Evolutionary conservation across 176 grass and related monocot genomes (phyloP), one percentile per base, ranked within the genome.

Genomic region (Secale cereale): DNA sequence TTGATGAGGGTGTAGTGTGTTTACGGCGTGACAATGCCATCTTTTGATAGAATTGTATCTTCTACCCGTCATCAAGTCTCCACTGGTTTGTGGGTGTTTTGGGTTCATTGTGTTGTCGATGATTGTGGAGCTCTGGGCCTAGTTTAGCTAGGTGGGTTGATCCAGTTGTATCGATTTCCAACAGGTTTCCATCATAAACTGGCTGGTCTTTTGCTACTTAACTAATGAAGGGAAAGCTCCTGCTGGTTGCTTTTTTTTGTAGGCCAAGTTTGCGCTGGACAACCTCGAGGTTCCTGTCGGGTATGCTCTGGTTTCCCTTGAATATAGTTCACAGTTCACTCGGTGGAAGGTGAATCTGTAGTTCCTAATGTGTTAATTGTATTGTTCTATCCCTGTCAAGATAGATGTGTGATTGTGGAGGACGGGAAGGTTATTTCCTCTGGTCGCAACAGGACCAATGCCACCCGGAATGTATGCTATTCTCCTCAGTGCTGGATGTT

Each of bases 211-310:
- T 26, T 76, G 6, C 48, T 52, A 52, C 48, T 67, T 30, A 19
- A n/a, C 25, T 70, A 40, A 8, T 46, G 70, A 46, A 46, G 70
- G 25, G 39, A 74, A 40, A 74, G 70, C 40, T 48, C 43, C n/a
- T 17, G 70, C 39, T 15, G 23, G 14, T 74, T 46, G 23, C 70
- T 28, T 50, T 29, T 4, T 91, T 85, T 81, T 82, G 39, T 45
- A 98, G 91, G 96, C 93, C 19, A 90, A 90, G 75, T 89, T 89
- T 78, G 93, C 96, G 31, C 70, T 98, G 70, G 87, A 92, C 76
- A 95, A 91, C 33, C 89, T 98, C 33, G 96, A 98, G 84, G 93
- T 98, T 82, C 96, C 93, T 76, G 90, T 95, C 60, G 91, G 91
- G 96, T 98, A 92, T 19, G 84, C 80, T 37, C 66, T 32, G 22